Evolutionary conservation across 2,329 filamentous ascomycete genomes (phyloP).

Genomic region (Talaromyces sp.): DNA sequence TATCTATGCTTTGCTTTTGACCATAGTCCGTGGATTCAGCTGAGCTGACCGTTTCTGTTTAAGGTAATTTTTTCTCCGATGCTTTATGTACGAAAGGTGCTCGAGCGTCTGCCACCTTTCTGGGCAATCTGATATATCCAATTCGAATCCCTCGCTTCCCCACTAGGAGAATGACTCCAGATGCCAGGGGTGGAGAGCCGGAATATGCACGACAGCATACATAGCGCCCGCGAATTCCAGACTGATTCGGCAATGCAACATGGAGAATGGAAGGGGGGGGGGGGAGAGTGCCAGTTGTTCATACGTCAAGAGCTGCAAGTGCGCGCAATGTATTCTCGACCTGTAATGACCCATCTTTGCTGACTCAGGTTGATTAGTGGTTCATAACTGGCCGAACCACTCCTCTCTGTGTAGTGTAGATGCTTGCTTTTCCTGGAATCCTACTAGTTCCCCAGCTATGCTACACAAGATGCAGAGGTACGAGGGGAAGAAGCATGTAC

Average conservation of each 20-base stretch:
- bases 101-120: slow-evolving; percentile 1
- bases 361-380: neutral
- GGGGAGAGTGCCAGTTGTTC: neutral
- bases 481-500: neutral
- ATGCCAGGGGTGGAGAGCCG: slow-evolving; percentile 11
- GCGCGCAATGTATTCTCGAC: neutral
- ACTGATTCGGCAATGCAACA: slow-evolving; percentile 14
- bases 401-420: no score
- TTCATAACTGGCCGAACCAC: neutral
- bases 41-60: neutral
- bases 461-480: neutral
- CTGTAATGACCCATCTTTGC: neutral
- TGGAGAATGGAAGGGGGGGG: neutral
- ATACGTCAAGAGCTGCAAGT: neutral
- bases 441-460: neutral
- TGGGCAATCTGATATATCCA: slow-evolving; percentile 19
- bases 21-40: no score
- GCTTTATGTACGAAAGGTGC: neutral
- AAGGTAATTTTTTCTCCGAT: neutral
- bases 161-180: slow-evolving; percentile 12
- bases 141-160: neutral
- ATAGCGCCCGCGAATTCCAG: slow-evolving; percentile 14
- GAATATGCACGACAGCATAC: slow-evolving; percentile 19
- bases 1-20: no score
- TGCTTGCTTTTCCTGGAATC: neutral